Evolutionary conservation across 352 stramenopile genomes (phyloP), one percentile per base, ranked within the genome.

Genomic region (Phytophthora europaea): DNA sequence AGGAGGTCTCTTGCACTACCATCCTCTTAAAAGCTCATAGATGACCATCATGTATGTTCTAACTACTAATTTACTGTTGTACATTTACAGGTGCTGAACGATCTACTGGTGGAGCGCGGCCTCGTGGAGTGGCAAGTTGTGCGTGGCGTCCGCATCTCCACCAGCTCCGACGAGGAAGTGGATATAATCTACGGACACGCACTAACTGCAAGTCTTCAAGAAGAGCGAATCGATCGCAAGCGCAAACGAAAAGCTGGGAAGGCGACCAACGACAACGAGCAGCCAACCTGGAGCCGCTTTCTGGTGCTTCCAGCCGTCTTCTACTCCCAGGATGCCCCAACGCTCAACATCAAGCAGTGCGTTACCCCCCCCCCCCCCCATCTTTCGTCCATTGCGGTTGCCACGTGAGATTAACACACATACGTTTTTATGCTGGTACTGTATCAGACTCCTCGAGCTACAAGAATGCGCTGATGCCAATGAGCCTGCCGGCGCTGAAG

Each of bases 271-370:
- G 48, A 47, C 28, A 61, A 52, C 2, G 66, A 76, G 31, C 18
- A 71, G 34, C 67, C 43, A 15, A 67, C 45, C 13, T 67, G 66
- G 60, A 78, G 73, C 59, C 75, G 72, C 57, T 87, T 89, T 61
- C 51, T 86, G 18, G 73, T 89, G 34, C 65, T 84, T 9, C 53
- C 76, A 18, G 77, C 61, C 18, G 56, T 76, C 23, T 76, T 58
- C 36, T 61, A 56, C 12, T 28, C 18, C 28, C 47, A 52, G 10
- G n/a, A 16, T 5, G 54, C 64, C 0, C 54, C 65, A 51, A 73
- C 64, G 23, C 50, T 87, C 57, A 88, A 73, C 70, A 75, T 88
- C 18, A 78, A 87, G 38, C 65, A 67, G 82, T 88, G n/a, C 58
- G 70, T 72, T 28, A 8, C 18, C 23, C 13, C 28, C 13, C 6